Percentiles rank a stretch among this genome's conserved stretches.
phyloP scores from a whole-genome alignment of 805 yeast species.

The Candida broadrunensis region DNA sequence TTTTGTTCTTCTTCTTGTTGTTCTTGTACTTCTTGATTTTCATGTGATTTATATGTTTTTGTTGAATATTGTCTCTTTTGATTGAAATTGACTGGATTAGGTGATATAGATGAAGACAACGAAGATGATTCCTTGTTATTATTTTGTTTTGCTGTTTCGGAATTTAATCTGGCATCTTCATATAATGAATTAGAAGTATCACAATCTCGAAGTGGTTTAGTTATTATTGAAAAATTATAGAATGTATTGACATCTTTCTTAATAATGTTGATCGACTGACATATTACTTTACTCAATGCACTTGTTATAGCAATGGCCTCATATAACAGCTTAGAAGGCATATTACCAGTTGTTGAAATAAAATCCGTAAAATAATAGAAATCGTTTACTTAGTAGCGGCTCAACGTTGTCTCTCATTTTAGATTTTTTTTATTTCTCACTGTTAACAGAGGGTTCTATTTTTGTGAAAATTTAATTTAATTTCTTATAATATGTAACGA shows the following conservation, averaged over 20 bases:
- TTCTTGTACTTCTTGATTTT: slow-evolving; percentile 2
- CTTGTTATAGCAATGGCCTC: background rate
- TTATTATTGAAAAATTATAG: background rate
- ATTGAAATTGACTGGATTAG: background rate
- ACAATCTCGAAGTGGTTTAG: background rate
- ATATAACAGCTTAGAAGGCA: background rate
- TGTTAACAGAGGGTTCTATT: too few species aligned
- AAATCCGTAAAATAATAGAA: too few species aligned
- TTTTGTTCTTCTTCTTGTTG: too few species aligned
- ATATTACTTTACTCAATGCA: background rate
- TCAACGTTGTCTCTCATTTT: too few species aligned
- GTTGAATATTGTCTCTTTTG: slow-evolving; percentile 9
- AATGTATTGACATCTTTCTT: background rate
- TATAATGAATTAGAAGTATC: slow-evolving; percentile 4
- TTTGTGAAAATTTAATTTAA: too few species aligned
- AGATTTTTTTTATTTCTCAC: too few species aligned
- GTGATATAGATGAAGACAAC: background rate
- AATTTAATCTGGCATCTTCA: slow-evolving; percentile 6
- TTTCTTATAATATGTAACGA: too few species aligned
- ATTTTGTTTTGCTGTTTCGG: slow-evolving; percentile 3
- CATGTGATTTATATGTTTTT: slow-evolving; percentile 4
- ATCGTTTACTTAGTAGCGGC: too few species aligned
- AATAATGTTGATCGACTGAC: background rate
- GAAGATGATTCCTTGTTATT: background rate
- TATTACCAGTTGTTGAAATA: too few species aligned